Evolutionary conservation across 306 rosid species (phyloP).

Genomic region (Quercus suber): DNA sequence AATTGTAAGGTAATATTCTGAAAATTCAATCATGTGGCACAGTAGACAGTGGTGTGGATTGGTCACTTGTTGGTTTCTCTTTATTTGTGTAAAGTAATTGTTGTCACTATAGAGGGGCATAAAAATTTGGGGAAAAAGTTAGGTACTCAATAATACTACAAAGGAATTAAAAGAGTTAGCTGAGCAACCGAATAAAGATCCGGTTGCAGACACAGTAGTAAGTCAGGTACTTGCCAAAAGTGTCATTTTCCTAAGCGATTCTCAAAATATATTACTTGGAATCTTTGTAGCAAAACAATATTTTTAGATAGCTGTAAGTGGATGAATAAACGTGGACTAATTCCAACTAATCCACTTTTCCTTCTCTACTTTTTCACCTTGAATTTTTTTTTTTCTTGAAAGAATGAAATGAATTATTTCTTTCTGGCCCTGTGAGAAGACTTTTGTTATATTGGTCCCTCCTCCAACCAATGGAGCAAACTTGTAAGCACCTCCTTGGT

Average conservation of each 20-base stretch:
- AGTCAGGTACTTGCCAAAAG: conserved; percentile 32
- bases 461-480: neutral
- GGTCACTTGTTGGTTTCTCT: too few relatives aligned
- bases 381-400: too few relatives aligned
- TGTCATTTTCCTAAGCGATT: conserved; percentile 38
- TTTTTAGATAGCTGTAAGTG: neutral
- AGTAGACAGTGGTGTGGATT: too few relatives aligned
- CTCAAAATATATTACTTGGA: conserved; percentile 41
- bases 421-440: too few relatives aligned
- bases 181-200: conserved; percentile 11
- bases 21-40: too few relatives aligned
- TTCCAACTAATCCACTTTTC: conserved; percentile 30
- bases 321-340: conserved; percentile 29
- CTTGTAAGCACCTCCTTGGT: neutral
- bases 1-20: too few relatives aligned
- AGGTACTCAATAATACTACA: neutral
- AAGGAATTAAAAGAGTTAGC: neutral
- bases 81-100: too few relatives aligned
- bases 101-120: too few relatives aligned
- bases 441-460: too few relatives aligned
- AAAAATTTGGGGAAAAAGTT: neutral
- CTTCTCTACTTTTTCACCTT: neutral
- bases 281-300: conserved; percentile 32
- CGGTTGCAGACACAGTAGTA: neutral
- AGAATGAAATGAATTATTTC: neutral